Evolutionary conservation across 495 filamentous ascomycete genomes (phyloP), one percentile per base, ranked within the genome.

Genomic region (Daldinia bambusicola): DNA sequence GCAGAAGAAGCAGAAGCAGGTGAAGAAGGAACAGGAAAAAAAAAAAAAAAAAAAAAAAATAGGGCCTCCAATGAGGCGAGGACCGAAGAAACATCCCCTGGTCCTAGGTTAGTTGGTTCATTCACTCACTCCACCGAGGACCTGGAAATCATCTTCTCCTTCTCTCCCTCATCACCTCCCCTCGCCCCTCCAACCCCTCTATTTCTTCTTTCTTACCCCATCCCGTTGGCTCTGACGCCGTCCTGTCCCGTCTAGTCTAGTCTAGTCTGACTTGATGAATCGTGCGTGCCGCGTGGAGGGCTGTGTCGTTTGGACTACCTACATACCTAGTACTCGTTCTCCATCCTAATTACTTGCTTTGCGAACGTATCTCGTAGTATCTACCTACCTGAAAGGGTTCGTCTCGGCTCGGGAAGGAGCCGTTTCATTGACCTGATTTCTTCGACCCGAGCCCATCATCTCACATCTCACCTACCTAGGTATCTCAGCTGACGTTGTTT

Each of bases 181-280:
- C 43, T 48, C 43, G 26, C 26, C 26, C 26, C 26, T 26, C 26
- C 3, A 26, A 26, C 26, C 26, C 26, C 26, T 26, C 26, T 26
- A 26, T 26, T 26, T 26, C 26, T 26, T 3, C 3, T 26, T 26
- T 3, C 26, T 26, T 26, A 26, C 26, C 18, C 16, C 43, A 18
- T 22, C 43, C 58, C 53, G 31, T 18, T 40, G 34, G 14, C 22
- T 38, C 34, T 57, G 32, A 40, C 10, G 36, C 55, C 36, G 55
- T 62, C 41, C n/a, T 16, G 26, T 26, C 26, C n/a, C n/a, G n/a
- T n/a, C n/a, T n/a, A n/a, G n/a, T n/a, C n/a, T n/a, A n/a, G n/a
- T n/a, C n/a, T n/a, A n/a, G n/a, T n/a, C n/a, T n/a, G n/a, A 34
- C 1, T 1, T 51, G 34, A 69, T 69, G 59, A 63, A 62, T 67